phyloP scores from a whole-genome alignment of 768 basidiomycete species.

The Macrocybe gigantea region DNA sequence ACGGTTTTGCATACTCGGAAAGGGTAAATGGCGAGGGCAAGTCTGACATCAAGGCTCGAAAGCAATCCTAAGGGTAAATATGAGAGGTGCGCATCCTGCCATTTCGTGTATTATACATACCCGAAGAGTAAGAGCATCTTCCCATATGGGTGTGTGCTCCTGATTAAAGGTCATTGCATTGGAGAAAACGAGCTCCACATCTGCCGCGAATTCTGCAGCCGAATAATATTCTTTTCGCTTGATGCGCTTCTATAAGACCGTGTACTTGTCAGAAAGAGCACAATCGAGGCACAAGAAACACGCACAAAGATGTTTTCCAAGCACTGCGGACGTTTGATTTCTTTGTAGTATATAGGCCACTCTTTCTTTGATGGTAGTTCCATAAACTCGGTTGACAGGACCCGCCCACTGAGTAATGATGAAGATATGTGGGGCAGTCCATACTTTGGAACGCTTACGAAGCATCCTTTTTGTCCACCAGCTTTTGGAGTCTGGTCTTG shows the following conservation, averaged over 20 bases:
- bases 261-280: slow-evolving; percentile 3
- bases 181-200: slow-evolving; percentile 85
- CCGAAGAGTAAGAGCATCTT: slow-evolving; percentile 63
- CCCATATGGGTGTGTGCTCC: slow-evolving; percentile 80
- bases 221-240: slow-evolving; percentile 73
- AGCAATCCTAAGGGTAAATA: slow-evolving; percentile 49
- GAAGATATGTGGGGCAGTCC: background rate
- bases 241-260: slow-evolving; percentile 60
- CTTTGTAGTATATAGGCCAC: slow-evolving; percentile 76
- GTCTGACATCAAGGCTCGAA: slow-evolving; percentile 73
- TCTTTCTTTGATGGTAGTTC: slow-evolving; percentile 74
- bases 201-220: slow-evolving; percentile 68
- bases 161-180: slow-evolving; percentile 89
- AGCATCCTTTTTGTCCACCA: slow-evolving; percentile 68
- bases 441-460: slow-evolving; percentile 37
- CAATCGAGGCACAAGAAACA: slow-evolving; percentile 5
- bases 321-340: slow-evolving; percentile 75
- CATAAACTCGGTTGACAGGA: slow-evolving; percentile 74
- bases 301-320: slow-evolving; percentile 73
- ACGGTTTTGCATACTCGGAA: slow-evolving; percentile 51
- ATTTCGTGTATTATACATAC: slow-evolving; percentile 31
- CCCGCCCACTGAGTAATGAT: slow-evolving; percentile 45
- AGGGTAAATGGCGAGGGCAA: slow-evolving; percentile 64
- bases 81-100: background rate
- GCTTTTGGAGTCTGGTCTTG: slow-evolving; percentile 64